phyloP scores from a whole-genome alignment of 2,329 filamentous ascomycete species.

The Tolypocladium guangdongense region DNA sequence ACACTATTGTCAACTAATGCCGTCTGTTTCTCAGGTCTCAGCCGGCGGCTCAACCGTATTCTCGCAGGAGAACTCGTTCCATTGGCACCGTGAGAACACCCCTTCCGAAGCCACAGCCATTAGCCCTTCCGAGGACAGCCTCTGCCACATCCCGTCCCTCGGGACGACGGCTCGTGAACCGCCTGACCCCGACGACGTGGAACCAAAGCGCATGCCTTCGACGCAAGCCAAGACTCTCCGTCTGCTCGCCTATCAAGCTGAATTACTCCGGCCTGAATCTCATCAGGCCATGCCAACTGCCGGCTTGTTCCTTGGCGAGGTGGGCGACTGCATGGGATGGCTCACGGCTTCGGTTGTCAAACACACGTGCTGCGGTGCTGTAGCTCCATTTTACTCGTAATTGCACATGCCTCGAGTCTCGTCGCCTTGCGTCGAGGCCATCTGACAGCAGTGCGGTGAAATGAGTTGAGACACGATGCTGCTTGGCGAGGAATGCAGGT shows the following conservation, averaged over 20 bases:
- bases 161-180: too few species aligned
- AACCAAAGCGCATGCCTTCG: neutral
- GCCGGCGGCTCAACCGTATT: neutral
- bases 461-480: neutral
- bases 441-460: neutral
- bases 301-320: neutral
- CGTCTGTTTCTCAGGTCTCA: neutral
- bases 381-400: neutral
- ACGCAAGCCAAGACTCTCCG: neutral
- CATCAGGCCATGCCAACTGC: neutral
- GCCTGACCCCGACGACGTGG: neutral
- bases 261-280: neutral
- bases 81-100: neutral
- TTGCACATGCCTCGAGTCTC: neutral
- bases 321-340: neutral
- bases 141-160: neutral
- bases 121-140: neutral
- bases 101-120: neutral
- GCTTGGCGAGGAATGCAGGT: neutral
- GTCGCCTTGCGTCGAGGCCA: neutral
- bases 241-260: neutral
- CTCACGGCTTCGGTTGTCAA: neutral
- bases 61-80: neutral
- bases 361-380: neutral
- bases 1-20: neutral